A percentile compares a stretch with the other conserved stretches of the same genome.
Conservation (phyloP, 306 rosid genomes). For the Prinsepia uniflora region DNA sequence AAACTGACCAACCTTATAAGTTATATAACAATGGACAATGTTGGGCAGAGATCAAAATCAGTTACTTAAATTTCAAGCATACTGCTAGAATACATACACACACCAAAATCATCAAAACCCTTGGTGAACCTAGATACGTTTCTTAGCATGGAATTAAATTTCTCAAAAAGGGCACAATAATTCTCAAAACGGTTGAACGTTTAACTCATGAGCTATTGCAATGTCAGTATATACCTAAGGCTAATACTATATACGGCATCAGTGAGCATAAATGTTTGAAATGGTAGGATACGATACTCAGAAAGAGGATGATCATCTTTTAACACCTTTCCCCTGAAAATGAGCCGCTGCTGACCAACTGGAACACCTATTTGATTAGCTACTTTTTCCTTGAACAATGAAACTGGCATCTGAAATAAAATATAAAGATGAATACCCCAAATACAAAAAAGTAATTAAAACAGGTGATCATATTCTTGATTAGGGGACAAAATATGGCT, state of each 20-base stretch:
- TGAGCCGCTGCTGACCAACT: constrained; percentile 78
- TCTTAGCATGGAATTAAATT: neutral
- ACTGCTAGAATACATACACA: neutral
- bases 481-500: neutral
- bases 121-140: neutral
- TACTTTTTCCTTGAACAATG: constrained; percentile 77
- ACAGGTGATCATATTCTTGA: neutral
- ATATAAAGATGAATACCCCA: neutral
- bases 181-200: neutral
- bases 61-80: constrained; percentile 2
- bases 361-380: constrained; percentile 77
- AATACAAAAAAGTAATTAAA: neutral
- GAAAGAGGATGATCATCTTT: constrained; percentile 82
- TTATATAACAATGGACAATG: neutral
- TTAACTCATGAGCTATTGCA: neutral
- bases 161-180: neutral
- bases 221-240: neutral
- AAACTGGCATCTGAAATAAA: constrained; percentile 68
- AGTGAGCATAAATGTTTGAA: neutral
- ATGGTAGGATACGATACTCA: constrained; percentile 81
- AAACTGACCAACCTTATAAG: neutral
- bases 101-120: neutral
- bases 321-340: constrained; percentile 93
- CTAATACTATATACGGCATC: neutral
- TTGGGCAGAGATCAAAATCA: neutral